These are phyloP conservation scores for Cornus suecica DNA, from an alignment of 148 eudicot species.

Conservation along the genomic window DNA sequence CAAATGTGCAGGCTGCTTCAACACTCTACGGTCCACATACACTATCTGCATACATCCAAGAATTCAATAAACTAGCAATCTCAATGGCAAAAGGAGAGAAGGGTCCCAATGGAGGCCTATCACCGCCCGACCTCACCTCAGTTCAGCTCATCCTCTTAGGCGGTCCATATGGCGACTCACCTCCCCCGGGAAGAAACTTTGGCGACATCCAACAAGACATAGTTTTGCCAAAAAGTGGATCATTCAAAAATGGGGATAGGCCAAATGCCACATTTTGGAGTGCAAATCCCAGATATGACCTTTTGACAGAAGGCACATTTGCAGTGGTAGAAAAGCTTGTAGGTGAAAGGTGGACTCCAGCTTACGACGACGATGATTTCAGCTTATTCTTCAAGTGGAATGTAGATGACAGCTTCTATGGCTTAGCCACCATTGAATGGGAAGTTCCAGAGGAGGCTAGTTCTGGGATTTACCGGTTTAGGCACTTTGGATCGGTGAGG, in stretches of 20 bases:
- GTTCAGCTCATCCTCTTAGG: constrained; percentile 20
- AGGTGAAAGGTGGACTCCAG: constrained; percentile 24
- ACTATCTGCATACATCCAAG: constrained; percentile 38
- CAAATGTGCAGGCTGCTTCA: constrained; percentile 37
- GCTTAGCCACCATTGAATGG: constrained; percentile 37
- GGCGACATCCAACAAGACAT: constrained; percentile 33
- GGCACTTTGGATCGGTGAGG: constrained; percentile 38
- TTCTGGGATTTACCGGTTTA: constrained; percentile 31
- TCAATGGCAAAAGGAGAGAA: constrained; percentile 33
- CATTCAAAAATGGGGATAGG: constrained; percentile 26
- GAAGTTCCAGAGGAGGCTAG: constrained; percentile 33
- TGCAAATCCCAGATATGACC: constrained; percentile 37
- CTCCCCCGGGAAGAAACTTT: constrained; percentile 32
- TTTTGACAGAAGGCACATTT: constrained; percentile 43
- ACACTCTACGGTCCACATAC: constrained; percentile 41
- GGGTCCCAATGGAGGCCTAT: constrained; percentile 8
- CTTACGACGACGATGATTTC: constrained; percentile 41
- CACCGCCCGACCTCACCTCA: constrained; percentile 34
- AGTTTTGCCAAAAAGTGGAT: constrained; percentile 13
- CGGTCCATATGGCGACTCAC: constrained; percentile 30
- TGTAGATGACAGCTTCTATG: constrained; percentile 8
- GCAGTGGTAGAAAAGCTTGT: constrained; percentile 38
- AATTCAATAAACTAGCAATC: constrained; percentile 34
- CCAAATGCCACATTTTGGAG: constrained; percentile 35
- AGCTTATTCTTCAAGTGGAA: constrained; percentile 28